Conservation (phyloP, 2,329 filamentous ascomycete species). For the Monosporascus cannonballus region DNA sequence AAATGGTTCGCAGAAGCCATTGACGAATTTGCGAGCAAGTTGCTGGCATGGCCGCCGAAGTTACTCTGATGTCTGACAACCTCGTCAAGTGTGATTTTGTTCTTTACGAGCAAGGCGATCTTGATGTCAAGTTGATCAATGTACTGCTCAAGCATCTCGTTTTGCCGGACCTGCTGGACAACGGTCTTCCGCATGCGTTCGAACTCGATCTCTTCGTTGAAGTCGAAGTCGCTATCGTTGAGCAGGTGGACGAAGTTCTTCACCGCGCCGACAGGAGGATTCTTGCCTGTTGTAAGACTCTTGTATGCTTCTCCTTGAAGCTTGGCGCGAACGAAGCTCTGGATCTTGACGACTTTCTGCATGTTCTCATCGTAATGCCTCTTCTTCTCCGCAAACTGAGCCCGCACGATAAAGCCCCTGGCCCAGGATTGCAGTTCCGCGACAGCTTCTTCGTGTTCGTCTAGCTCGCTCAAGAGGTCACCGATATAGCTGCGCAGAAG, state of each 20-base stretch:
- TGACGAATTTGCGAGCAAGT: conserved; percentile 78
- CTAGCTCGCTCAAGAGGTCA: conserved; percentile 67
- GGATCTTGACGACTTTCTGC: conserved; percentile 97
- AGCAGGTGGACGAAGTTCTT: conserved; percentile 97
- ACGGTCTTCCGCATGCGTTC: conserved; percentile 92
- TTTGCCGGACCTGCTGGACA: conserved; percentile 93
- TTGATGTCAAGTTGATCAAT: conserved; percentile 99
- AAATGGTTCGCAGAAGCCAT: conserved; percentile 88
- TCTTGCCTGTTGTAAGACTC: conserved; percentile 91
- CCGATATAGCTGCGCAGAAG: conserved; percentile 70
- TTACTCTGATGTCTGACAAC: conserved; percentile 96
- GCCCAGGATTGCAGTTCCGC: conserved; percentile 68
- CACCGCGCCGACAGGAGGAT: conserved; percentile 91
- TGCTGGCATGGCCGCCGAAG: conserved; percentile 83
- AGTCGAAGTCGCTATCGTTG: conserved; percentile 98
- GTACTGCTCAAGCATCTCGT: conserved; percentile 95
- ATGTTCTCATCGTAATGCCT: conserved; percentile 92
- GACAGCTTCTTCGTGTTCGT: conserved; percentile 75
- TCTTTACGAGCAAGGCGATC: conserved; percentile 95
- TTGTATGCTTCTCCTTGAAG: conserved; percentile 98
- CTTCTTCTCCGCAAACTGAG: conserved; percentile 75
- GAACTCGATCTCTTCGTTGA: conserved; percentile 97
- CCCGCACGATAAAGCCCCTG: conserved; percentile 67
- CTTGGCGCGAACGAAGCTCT: conserved; percentile 91
- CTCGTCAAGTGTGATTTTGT: conserved; percentile 98